Percentiles rank a stretch among this genome's conserved stretches.
Conservation (phyloP, 176 grass and related monocot genomes). For the Hsuehochloa calcarea region DNA sequence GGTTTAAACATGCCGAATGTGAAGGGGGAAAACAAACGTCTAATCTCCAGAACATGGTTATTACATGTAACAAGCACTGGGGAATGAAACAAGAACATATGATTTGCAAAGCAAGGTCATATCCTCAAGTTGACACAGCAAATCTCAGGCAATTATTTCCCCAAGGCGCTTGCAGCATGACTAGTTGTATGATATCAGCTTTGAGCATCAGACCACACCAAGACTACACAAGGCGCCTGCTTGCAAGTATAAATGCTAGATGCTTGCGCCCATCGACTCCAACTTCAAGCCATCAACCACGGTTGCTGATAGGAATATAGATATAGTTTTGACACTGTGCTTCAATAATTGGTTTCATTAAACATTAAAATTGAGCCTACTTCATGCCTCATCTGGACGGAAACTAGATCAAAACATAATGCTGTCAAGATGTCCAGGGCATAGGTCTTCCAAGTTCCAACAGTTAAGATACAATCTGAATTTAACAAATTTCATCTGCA, state of each 20-base stretch:
- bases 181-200: not conserved
- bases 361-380: not conserved
- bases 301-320: not conserved
- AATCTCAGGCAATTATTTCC: not conserved
- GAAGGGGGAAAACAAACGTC: not conserved
- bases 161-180: not conserved
- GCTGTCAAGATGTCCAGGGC: not conserved
- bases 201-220: not conserved
- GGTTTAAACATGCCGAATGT: not conserved
- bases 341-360: not conserved
- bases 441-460: not conserved
- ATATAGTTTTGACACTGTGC: not conserved
- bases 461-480: not conserved
- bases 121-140: not conserved
- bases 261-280: not conserved
- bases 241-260: not conserved
- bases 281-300: not conserved
- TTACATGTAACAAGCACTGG: not conserved
- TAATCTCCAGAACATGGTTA: not conserved
- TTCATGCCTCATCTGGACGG: not conserved
- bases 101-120: not conserved
- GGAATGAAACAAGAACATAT: not conserved
- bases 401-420: constrained; percentile 7
- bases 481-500: constrained; percentile 74
- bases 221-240: not conserved